Percentiles rank a stretch among this genome's conserved stretches.
Evolutionary conservation across 768 basidiomycete genomes (phyloP).

Genomic region (Collybia nuda): DNA sequence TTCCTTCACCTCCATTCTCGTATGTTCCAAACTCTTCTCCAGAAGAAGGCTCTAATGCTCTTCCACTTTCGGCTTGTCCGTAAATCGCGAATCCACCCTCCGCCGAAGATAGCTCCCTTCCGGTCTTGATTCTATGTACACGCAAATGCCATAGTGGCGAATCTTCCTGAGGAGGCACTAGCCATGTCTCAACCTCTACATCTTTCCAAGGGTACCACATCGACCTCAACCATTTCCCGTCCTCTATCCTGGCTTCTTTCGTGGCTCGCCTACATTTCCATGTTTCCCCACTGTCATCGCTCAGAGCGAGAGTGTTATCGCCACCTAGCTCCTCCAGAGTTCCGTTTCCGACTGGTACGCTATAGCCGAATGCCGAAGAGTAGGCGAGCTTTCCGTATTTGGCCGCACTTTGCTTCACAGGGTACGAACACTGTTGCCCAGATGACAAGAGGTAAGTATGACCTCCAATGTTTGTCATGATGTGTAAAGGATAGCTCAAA

Average conservation of each 20-base stretch:
- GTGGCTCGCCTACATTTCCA: slow-evolving; percentile 72
- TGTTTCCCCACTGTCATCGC: slow-evolving; percentile 68
- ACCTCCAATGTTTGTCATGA: slow-evolving; percentile 58
- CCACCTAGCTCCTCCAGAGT: slow-evolving; percentile 72
- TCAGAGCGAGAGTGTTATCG: slow-evolving; percentile 70
- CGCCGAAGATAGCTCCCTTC: slow-evolving; percentile 51
- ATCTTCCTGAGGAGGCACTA: slow-evolving; percentile 58
- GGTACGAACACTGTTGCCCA: slow-evolving; percentile 78
- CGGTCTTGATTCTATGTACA: slow-evolving; percentile 60
- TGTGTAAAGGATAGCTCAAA: slow-evolving; percentile 65
- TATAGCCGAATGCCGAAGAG: slow-evolving; percentile 77
- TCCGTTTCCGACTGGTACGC: slow-evolving; percentile 64
- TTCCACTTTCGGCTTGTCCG: slow-evolving; percentile 60
- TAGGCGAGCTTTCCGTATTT: slow-evolving; percentile 82
- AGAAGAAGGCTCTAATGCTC: slow-evolving; percentile 51
- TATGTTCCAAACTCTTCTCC: slow-evolving; percentile 48
- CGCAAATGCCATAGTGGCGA: slow-evolving; percentile 70
- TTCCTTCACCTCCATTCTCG: slow-evolving; percentile 43
- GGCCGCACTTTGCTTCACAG: slow-evolving; percentile 74
- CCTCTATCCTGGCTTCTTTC: slow-evolving; percentile 57
- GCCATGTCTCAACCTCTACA: slow-evolving; percentile 74
- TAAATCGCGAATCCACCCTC: slow-evolving; percentile 75
- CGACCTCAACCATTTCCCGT: slow-evolving; percentile 54
- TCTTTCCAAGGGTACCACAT: slow-evolving; percentile 78
- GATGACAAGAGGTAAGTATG: slow-evolving; percentile 75